A percentile compares a stretch with the other conserved stretches of the same genome.
Conservation (phyloP, 352 stramenopile genomes). For the Globisporangium uncinulatum region DNA sequence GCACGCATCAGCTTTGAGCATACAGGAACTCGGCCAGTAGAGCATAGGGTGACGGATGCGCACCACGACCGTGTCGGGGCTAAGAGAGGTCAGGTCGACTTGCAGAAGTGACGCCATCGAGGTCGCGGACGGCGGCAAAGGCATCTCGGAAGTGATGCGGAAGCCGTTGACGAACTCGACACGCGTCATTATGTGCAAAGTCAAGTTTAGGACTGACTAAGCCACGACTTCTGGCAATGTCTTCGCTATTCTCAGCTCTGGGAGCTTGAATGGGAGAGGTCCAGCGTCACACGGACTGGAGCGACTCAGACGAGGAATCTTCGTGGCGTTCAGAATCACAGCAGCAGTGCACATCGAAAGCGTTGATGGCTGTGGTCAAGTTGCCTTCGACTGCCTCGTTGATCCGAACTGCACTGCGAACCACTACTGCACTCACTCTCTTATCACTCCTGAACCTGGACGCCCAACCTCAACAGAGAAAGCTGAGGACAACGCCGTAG, state of each 20-base stretch:
- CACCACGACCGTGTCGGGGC: conserved; percentile 18
- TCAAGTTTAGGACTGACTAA: too few relatives aligned
- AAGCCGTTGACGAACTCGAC: background rate
- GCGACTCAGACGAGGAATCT: too few relatives aligned
- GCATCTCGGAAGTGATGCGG: background rate
- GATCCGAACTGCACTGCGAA: background rate
- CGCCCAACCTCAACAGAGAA: conserved; percentile 4
- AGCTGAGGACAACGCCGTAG: conserved; percentile 8
- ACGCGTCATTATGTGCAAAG: background rate
- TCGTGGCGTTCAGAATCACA: too few relatives aligned
- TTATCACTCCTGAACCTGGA: background rate
- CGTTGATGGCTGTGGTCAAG: too few relatives aligned
- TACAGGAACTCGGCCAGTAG: background rate
- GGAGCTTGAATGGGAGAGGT: too few relatives aligned
- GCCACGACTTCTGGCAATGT: too few relatives aligned
- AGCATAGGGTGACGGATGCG: background rate
- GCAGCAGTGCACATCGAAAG: too few relatives aligned
- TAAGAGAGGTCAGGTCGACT: conserved; percentile 21
- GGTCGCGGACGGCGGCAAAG: conserved; percentile 4
- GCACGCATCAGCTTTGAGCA: background rate
- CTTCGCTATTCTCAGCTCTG: too few relatives aligned
- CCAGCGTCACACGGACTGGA: too few relatives aligned
- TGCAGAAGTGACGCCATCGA: conserved; percentile 28
- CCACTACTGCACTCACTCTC: background rate
- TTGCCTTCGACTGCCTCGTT: too few relatives aligned